phyloP scores from a whole-genome alignment of 164 flowering plant species.

The Stephania cephalantha region DNA sequence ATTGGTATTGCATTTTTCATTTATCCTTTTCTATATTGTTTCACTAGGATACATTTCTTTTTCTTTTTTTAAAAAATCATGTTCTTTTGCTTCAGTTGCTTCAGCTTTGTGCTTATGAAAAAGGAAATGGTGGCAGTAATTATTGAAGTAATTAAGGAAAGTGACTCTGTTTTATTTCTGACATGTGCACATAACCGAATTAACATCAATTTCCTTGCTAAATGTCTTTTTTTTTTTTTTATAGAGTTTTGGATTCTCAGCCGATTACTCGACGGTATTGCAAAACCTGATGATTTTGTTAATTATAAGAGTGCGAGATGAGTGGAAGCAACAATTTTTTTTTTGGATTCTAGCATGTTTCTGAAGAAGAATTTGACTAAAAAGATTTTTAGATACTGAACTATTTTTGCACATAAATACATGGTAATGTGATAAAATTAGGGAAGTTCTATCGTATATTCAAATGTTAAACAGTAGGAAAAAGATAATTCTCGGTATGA shows the following conservation, averaged over 20 bases:
- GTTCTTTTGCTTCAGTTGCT: neutral
- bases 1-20: neutral
- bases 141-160: neutral
- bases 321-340: neutral
- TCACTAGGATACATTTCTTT: neutral
- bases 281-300: neutral
- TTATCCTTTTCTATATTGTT: neutral
- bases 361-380: neutral
- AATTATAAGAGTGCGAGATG: neutral
- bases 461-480: neutral
- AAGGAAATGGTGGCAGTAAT: neutral
- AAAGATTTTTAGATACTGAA: neutral
- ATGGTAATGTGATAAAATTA: neutral
- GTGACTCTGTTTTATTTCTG: neutral
- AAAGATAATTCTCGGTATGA: neutral
- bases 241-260: neutral
- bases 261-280: neutral
- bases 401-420: neutral
- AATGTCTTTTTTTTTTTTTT: neutral
- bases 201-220: neutral
- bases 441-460: neutral
- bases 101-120: neutral
- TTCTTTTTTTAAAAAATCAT: neutral
- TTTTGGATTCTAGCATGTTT: neutral
- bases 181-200: neutral